Base-by-base conservation (phyloP, 2,329 filamentous ascomycete genomes). In the Xylaria sp. region DNA sequence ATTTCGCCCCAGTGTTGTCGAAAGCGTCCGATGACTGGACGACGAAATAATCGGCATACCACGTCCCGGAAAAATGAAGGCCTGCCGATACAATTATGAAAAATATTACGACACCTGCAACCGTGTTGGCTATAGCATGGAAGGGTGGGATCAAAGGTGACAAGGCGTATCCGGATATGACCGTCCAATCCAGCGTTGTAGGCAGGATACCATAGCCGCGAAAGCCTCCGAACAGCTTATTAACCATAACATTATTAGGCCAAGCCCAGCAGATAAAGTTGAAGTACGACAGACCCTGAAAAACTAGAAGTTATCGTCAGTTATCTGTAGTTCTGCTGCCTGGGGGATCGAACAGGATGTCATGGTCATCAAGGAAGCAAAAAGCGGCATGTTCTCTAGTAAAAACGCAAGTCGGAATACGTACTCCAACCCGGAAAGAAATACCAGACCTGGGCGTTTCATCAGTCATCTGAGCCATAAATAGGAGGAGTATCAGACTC, bases 141-240 rank as follows among this genome's bases (percentile, higher is more conserved):
- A 85, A 88, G 2, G 88, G 88, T 1, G 86, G 83, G 65, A 89
- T 87, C 27, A 90, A 78, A 8, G 88, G 88, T n/a, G 84, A 86
- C 11, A 79, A 77, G 60, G 87, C 81, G 73, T 85, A 90, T 11
- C 85, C 87, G 1, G 85, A 83, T 67, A 90, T 82, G 61, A 88
- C 83, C 58, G 85, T 86, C 89, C 90, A 92, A 78, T 92, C 89
- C 65, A 92, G 88, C 0, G 89, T 90, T 14, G 91, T 84, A 11
- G 89, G 89, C 30, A 91, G 81, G 12, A 92, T 79, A 0, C 86
- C 88, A 4, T 91, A 79, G 0, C 89, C 89, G 5, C 85, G 86
- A 63, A 83, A 83, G 5, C 87, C 88, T 3, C 89, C 89, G 67
- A 91, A 91, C 6, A 92, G 75, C 75, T 91, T 89, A 75, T 92